Conservation (phyloP, 208 protist species). For the Strigomonas oncopelti region DNA sequence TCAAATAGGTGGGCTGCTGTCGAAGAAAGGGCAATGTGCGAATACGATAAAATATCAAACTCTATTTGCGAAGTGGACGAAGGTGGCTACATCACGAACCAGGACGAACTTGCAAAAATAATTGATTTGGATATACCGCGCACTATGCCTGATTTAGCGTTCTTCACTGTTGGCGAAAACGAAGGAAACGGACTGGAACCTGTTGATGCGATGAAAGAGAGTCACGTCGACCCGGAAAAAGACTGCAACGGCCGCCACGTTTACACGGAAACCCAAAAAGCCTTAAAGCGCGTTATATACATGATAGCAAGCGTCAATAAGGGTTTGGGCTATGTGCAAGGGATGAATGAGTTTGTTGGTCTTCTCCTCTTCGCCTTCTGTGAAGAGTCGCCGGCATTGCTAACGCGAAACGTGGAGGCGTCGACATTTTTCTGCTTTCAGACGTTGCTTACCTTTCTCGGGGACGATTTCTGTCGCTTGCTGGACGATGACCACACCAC, state of each 20-base stretch:
- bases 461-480: slow-evolving; percentile 67
- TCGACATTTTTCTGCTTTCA: slow-evolving; percentile 81
- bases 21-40: slow-evolving; percentile 21
- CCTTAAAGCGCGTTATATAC: slow-evolving; percentile 65
- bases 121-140: slow-evolving; percentile 82
- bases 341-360: slow-evolving; percentile 80
- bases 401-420: slow-evolving; percentile 42
- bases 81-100: slow-evolving; percentile 12
- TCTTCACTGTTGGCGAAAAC: slow-evolving; percentile 32
- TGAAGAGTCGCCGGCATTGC: slow-evolving; percentile 21
- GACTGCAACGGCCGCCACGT: neutral
- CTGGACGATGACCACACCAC: slow-evolving; percentile 49
- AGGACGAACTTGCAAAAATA: neutral
- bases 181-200: neutral
- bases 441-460: slow-evolving; percentile 58
- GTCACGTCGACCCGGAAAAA: neutral
- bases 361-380: slow-evolving; percentile 73
- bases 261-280: slow-evolving; percentile 53
- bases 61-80: slow-evolving; percentile 27
- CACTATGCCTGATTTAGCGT: slow-evolving; percentile 77
- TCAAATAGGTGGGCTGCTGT: slow-evolving; percentile 28
- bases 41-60: slow-evolving; percentile 40
- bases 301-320: slow-evolving; percentile 62
- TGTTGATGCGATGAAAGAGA: neutral
- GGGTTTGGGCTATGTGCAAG: slow-evolving; percentile 76